Base-by-base conservation (phyloP, 1,284 basidiomycete genomes). In the Ganoderma meredithae region DNA sequence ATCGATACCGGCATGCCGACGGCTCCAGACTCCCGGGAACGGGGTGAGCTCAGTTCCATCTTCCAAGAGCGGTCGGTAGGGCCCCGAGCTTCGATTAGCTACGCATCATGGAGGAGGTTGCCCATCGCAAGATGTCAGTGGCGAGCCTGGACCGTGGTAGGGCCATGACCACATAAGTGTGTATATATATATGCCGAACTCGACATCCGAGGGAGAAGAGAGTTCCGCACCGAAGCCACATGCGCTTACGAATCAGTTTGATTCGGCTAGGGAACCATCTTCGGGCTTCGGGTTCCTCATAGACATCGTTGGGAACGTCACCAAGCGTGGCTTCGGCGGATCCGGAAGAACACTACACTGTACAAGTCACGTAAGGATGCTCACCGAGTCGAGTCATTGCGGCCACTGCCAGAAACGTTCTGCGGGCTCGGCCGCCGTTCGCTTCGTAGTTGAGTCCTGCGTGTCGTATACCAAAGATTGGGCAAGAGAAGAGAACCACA, bases 1-100 rank as follows among this genome's bases (percentile, higher is more conserved):
- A 55, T 55, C 52, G 15, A 55, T 55, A 55, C 27, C 52, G 27
- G 31, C 52, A 55, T 33, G 7, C 27, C 52, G 52, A 55, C 27
- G 31, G 1, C 27, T 27, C 10, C 36, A 36, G 36, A 36, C 36
- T 6, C 36, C 52, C 52, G 31, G 52, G 4, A 2, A 55, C 27
- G 52, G 7, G 3, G 52, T 27, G 52, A 55, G 52, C 52, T 55
- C 52, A 55, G 52, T 55, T 55, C 27, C 52, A 55, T 1, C 36
- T 36, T 36, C 36, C 9, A 6, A 36, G 36, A 7, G 6, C 36
- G 15, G 15, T 1, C 22, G 47, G 13, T 17, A 6, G 9, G 36
- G 36, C 3, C 9, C 8, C 9, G 44, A 4, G 22, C 25, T 53
- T 53, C 44, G 19, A 1, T 13, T 25, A 13, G 25, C 49, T 25